Conservation (phyloP, 2,329 filamentous ascomycete genomes). For the Pezizomycotina sp. region DNA sequence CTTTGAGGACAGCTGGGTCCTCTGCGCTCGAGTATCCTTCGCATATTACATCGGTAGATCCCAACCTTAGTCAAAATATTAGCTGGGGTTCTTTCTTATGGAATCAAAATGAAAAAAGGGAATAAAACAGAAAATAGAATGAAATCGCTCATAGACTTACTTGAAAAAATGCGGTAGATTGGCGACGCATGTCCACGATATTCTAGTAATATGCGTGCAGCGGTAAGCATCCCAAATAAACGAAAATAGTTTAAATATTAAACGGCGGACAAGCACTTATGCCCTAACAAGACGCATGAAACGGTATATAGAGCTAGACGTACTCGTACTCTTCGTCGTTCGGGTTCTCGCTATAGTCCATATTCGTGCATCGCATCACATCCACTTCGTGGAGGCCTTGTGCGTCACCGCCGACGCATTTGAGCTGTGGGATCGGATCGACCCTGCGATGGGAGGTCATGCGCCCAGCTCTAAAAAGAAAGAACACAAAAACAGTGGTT, state of each 20-base stretch:
- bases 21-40: constrained; percentile 66
- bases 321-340: constrained; percentile 19
- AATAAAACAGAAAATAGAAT: background rate
- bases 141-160: constrained; percentile 3
- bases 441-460: no score
- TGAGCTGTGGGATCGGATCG: no score
- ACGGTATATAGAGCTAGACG: background rate
- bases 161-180: constrained; percentile 43
- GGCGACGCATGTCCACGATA: constrained; percentile 28
- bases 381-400: constrained; percentile 39
- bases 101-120: background rate
- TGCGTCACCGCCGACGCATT: constrained; percentile 18
- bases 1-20: constrained; percentile 71
- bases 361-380: constrained; percentile 75
- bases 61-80: constrained; percentile 53
- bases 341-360: constrained; percentile 56
- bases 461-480: no score
- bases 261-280: constrained; percentile 1
- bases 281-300: constrained; percentile 2
- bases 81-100: constrained; percentile 30
- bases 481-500: no score
- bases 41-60: constrained; percentile 75
- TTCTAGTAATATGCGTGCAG: constrained; percentile 6
- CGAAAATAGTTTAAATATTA: constrained; percentile 1
- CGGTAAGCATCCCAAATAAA: constrained; percentile 5